Evolutionary conservation across 441 rosid species (phyloP).

Genomic region (Biscutella auriculata): DNA sequence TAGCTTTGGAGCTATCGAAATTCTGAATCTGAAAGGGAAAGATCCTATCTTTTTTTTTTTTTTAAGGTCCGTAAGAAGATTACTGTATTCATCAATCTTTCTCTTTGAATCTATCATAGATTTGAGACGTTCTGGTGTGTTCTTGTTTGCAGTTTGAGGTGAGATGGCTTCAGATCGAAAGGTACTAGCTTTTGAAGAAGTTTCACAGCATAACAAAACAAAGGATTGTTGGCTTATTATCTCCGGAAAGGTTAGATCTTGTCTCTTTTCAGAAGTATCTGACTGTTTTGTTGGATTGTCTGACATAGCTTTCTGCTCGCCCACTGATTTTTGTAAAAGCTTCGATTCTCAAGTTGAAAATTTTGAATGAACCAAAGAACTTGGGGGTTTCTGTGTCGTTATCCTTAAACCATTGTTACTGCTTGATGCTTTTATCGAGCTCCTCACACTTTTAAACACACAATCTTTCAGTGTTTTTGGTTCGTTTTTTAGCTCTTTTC

Average conservation of each 20-base stretch:
- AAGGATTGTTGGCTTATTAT: slow-evolving; percentile 79
- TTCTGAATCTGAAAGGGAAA: slow-evolving; percentile 9
- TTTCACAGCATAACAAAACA: slow-evolving; percentile 51
- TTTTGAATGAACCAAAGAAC: background rate
- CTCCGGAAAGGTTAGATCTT: slow-evolving; percentile 68
- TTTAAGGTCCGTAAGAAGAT: background rate
- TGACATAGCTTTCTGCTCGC: background rate
- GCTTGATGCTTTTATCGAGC: background rate
- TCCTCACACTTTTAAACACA: background rate
- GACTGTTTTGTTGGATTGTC: too few species aligned
- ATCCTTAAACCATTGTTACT: too few species aligned
- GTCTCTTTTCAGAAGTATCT: too few species aligned
- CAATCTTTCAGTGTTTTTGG: background rate
- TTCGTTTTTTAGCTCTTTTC: too few species aligned
- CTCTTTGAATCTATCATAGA: background rate
- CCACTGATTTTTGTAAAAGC: background rate
- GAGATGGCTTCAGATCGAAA: slow-evolving; percentile 63
- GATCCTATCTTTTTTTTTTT: background rate
- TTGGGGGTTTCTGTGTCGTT: too few species aligned
- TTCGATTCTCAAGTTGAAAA: background rate
- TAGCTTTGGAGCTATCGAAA: slow-evolving; percentile 14
- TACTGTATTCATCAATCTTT: background rate
- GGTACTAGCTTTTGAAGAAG: slow-evolving; percentile 51
- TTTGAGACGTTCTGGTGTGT: slow-evolving; percentile 5
- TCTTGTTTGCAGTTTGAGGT: slow-evolving; percentile 18